Base-by-base conservation (phyloP, 2,329 filamentous ascomycete species). In the Fusarium sp. region DNA sequence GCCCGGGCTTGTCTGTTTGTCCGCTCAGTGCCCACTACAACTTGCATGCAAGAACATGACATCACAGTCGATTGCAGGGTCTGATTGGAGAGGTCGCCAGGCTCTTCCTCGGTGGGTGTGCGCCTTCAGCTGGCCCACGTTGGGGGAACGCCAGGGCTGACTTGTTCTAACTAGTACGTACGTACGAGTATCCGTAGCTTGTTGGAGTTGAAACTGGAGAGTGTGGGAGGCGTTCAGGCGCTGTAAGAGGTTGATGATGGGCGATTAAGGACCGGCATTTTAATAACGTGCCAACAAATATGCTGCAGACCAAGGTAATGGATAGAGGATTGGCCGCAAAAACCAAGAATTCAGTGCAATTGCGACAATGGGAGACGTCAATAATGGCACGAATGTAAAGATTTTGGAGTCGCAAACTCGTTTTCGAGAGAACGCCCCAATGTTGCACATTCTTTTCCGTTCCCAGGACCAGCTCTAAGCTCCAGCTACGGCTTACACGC, bases 91-190 rank as follows among this genome's bases (percentile, higher is more conserved):
- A 41, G 44, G 26, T 30, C 40, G 53, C 46, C 56, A 56, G 68
- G 68, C 61, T 71, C 65, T 70, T 69, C 56, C 32, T 71, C 68
- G 68, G 68, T 71, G 67, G 63, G 35, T 37, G 35, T 68, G 63
- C 56, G 68, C 47, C 57, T 70, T 68, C 68, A 71, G 67, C 67
- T 70, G 67, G 60, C 39, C 59, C 59, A 60, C 65, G 63, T 62
- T 62, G 50, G 49, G 65, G 45, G 57, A 49, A 56, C 61, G 65
- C 65, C 62, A 67, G 56, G 66, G 66, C 66, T 69, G 66, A 67
- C 53, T 70, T 59, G 65, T 57, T 63, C 60, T 50, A 51, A 22
- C 20, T 22, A 22, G 22, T 22, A 22, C 22, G 59, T 20, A 64
- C 40, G 50, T 24, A 24, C 24, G 24, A 24, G 24, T 24, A 7